Conservation (phyloP, 345 rosid species). For the Durio zibethinus region DNA sequence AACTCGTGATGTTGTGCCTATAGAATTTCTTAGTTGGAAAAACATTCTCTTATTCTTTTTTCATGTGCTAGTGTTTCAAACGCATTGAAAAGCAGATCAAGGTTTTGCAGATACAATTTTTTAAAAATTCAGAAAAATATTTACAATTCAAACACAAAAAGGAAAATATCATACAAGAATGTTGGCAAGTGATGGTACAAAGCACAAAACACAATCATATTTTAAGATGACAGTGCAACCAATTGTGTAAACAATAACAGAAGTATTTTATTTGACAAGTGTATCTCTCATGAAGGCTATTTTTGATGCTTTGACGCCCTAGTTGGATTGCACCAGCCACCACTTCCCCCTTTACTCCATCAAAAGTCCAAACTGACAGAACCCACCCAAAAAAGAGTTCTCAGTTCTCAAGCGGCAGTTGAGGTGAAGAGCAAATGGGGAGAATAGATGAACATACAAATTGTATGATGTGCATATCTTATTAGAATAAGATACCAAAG, state of each 20-base stretch:
- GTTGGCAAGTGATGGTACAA: background rate
- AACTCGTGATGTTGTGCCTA: background rate
- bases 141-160: background rate
- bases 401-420: background rate
- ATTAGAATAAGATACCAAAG: background rate
- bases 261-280: background rate
- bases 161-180: background rate
- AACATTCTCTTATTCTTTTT: background rate
- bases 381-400: background rate
- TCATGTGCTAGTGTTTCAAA: background rate
- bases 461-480: background rate
- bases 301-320: background rate
- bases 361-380: background rate
- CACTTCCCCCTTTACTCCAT: background rate
- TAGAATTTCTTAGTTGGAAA: background rate
- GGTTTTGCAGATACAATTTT: background rate
- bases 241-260: background rate
- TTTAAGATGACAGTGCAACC: background rate
- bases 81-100: background rate
- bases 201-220: background rate
- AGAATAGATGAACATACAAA: background rate
- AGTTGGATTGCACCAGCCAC: background rate
- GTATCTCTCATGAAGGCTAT: background rate
- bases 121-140: background rate
- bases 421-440: background rate